phyloP scores from a whole-genome alignment of 2,329 filamentous ascomycete genomes.

The Fusarium sp. region DNA sequence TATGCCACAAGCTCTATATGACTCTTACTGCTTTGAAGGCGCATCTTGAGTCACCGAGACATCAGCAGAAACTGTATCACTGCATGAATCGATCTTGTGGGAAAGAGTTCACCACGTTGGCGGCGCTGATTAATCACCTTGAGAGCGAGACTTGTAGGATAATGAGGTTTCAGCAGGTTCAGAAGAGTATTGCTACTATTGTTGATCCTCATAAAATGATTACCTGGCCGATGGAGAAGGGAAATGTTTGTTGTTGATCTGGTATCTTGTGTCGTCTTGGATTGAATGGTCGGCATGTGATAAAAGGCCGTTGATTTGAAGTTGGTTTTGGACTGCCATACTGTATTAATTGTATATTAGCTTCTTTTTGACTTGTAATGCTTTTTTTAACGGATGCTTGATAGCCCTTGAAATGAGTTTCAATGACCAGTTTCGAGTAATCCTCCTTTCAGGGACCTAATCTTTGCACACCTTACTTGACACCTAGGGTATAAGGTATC shows the following conservation, averaged over 20 bases:
- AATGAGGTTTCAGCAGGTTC: slow-evolving; percentile 54
- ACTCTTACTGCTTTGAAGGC: slow-evolving; percentile 55
- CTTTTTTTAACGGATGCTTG: background rate
- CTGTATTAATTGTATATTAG: background rate
- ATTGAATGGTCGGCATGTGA: background rate
- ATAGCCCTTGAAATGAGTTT: too few relatives aligned
- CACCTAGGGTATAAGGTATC: too few relatives aligned
- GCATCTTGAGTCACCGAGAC: slow-evolving; percentile 65
- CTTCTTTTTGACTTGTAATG: too few relatives aligned
- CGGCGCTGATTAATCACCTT: slow-evolving; percentile 57
- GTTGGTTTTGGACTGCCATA: background rate
- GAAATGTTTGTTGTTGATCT: background rate
- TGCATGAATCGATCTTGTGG: slow-evolving; percentile 54
- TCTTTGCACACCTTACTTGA: too few relatives aligned
- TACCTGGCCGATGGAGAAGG: background rate
- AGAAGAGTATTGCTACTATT: slow-evolving; percentile 46
- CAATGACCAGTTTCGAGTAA: too few relatives aligned
- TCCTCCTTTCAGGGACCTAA: too few relatives aligned
- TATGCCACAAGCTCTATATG: slow-evolving; percentile 63
- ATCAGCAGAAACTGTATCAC: slow-evolving; percentile 56
- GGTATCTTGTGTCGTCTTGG: too few relatives aligned
- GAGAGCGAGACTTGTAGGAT: slow-evolving; percentile 59
- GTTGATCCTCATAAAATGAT: slow-evolving; percentile 29
- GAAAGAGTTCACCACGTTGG: slow-evolving; percentile 56
- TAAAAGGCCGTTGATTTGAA: background rate